These are phyloP conservation scores for Brachypodium distachyon DNA, from an alignment of 202 grass and related monocot genomes.

Conservation along the genomic window DNA sequence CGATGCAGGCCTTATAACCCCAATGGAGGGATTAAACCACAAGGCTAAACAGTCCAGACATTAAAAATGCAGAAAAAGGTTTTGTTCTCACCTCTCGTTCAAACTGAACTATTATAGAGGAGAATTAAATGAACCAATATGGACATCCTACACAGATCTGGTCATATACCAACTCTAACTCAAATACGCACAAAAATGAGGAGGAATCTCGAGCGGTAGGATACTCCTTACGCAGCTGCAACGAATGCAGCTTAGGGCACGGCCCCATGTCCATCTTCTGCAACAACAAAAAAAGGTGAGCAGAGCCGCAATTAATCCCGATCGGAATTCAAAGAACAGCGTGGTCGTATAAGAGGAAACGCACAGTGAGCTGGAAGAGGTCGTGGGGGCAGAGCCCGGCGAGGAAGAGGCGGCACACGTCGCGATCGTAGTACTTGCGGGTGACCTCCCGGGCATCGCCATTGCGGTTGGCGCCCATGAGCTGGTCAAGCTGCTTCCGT, in stretches of 20 bases:
- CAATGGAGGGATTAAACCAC: too few relatives aligned
- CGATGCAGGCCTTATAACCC: too few relatives aligned
- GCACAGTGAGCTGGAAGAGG: slow-evolving; percentile 95
- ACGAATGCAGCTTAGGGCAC: slow-evolving; percentile 83
- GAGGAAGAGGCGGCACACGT: slow-evolving; percentile 92
- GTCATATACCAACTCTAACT: neutral
- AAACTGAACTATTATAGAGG: neutral
- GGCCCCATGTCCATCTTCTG: slow-evolving; percentile 99
- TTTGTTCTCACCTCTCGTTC: neutral
- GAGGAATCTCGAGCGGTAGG: slow-evolving; percentile 16
- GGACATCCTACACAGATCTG: neutral
- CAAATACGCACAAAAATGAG: neutral
- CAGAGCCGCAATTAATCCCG: neutral
- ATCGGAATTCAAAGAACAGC: neutral
- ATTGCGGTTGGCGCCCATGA: slow-evolving; percentile 94
- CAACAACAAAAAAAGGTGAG: neutral
- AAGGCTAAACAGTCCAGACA: neutral
- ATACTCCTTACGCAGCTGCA: slow-evolving; percentile 92
- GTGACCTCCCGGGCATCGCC: slow-evolving; percentile 80
- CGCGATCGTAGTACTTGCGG: slow-evolving; percentile 80
- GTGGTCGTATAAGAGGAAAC: neutral
- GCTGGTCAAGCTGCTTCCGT: slow-evolving; percentile 90
- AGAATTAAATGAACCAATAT: neutral
- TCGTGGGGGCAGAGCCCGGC: slow-evolving; percentile 83
- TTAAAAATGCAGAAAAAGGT: too few relatives aligned